Conservation (phyloP, 495 filamentous ascomycete species). For the Copromyces sp. region DNA sequence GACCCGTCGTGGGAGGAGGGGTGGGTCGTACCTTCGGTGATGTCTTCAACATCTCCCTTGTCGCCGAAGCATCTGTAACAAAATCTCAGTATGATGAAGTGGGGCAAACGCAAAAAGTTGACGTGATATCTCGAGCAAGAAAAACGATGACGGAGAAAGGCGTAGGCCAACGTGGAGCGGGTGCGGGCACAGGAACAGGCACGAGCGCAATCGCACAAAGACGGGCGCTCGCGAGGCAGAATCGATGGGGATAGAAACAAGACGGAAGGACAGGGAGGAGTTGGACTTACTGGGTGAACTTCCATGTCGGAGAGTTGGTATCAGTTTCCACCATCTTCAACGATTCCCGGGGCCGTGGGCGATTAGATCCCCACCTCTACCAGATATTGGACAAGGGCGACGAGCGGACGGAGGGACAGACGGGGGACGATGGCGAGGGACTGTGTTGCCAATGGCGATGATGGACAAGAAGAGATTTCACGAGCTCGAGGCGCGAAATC, state of each 20-base stretch:
- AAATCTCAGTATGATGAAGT: slow-evolving; percentile 11
- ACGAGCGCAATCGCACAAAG: background rate
- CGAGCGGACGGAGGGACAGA: slow-evolving; percentile 11
- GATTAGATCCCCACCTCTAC: slow-evolving; percentile 15
- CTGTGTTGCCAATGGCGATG: slow-evolving; percentile 4
- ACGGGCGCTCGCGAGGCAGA: background rate
- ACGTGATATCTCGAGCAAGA: background rate
- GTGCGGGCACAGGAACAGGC: background rate
- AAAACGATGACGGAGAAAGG: background rate
- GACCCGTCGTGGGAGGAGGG: background rate
- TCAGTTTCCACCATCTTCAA: slow-evolving; percentile 94
- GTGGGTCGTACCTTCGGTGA: slow-evolving; percentile 77
- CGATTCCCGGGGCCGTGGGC: slow-evolving; percentile 14
- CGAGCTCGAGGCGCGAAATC: slow-evolving; percentile 2
- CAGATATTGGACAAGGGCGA: slow-evolving; percentile 11
- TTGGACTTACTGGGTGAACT: slow-evolving; percentile 94
- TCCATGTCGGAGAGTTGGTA: slow-evolving; percentile 90
- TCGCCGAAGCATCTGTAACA: slow-evolving; percentile 86
- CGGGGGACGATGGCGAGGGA: background rate
- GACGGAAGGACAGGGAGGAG: slow-evolving; percentile 2
- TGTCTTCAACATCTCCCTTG: slow-evolving; percentile 99
- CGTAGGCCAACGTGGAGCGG: background rate
- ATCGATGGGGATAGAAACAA: background rate
- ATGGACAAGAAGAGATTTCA: slow-evolving; percentile 3
- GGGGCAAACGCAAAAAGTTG: background rate